Base-by-base conservation (phyloP, 441 rosid genomes). In the Corymbia citriodora region DNA sequence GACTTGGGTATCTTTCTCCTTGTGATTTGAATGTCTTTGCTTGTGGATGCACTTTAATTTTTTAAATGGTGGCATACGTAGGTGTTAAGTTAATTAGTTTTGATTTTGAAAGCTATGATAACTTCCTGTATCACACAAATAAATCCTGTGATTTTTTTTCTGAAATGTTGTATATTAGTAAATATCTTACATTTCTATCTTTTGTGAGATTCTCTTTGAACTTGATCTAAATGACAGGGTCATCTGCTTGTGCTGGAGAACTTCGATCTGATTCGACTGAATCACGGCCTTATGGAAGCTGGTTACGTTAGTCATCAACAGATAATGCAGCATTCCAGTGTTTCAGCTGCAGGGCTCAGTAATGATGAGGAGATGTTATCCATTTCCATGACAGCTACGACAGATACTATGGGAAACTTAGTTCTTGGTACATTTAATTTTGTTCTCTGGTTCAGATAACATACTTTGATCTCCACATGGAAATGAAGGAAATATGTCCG, bases 301-400 rank as follows among this genome's bases (percentile, higher is more conserved):
- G 98, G 98, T 91, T 98, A 98, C 91, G 91, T 91, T 81, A 93
- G 92, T 92, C 96, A 95, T 93, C 92, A 92, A 92, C 87, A 89
- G 90, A 91, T 57, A 88, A 90, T 85, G 53, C n/a, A 19, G 49
- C 74, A 85, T 29, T 33, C 36, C 17, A 61, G 87, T 29, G 89
- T 88, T 92, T 90, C 94, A 89, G 87, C 93, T 91, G 91, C 93
- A 92, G 95, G 89, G 82, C 81, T 54, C 53, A 93, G 68, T 92
- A 94, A 92, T 48, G 93, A 95, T 72, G 94, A 90, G 85, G 91
- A 94, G 89, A 87, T 83, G 91, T 92, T 96, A 72, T 97, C 97
- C 90, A 91, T 98, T 90, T 96, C 99, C 87, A 98, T 96, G 99
- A 93, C 97, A 55, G 99, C 98, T 86, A 97, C 99, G 27, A 95